A percentile compares a stretch with the other conserved stretches of the same genome.
phyloP scores from a whole-genome alignment of 768 basidiomycete species.

The Boletus rubescentipes region DNA sequence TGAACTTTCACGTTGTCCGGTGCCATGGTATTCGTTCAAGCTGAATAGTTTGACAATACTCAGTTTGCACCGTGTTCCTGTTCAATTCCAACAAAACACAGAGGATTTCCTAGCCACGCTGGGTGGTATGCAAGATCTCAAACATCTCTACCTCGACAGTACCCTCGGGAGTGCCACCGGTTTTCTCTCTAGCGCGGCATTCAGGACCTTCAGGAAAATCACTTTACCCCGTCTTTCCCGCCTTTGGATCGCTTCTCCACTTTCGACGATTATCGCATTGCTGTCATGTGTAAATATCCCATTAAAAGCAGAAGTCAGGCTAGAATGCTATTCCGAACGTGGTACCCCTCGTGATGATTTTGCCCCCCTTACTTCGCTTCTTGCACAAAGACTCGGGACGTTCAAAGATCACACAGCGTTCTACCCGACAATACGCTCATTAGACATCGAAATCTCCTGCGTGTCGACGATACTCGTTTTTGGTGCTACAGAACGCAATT shows the following conservation, averaged over 20 bases:
- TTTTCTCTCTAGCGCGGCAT: not conserved
- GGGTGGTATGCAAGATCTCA: constrained; percentile 33
- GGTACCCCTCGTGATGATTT: not conserved
- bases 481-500: too few species aligned
- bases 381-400: not conserved
- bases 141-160: constrained; percentile 32
- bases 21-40: not conserved
- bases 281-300: constrained; percentile 10
- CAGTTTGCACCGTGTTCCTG: constrained; percentile 26
- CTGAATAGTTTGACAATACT: constrained; percentile 34
- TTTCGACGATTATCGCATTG: constrained; percentile 4
- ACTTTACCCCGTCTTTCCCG: constrained; percentile 5
- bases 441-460: too few species aligned
- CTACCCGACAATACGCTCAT: not conserved
- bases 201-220: not conserved
- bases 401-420: not conserved
- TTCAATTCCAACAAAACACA: constrained; percentile 23
- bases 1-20: not conserved
- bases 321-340: not conserved
- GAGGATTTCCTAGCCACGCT: constrained; percentile 35
- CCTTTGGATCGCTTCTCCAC: constrained; percentile 3
- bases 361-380: not conserved
- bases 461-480: too few species aligned
- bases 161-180: constrained; percentile 20
- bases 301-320: not conserved